Conservation (phyloP, 345 rosid genomes). For the Aquilaria sinensis region DNA sequence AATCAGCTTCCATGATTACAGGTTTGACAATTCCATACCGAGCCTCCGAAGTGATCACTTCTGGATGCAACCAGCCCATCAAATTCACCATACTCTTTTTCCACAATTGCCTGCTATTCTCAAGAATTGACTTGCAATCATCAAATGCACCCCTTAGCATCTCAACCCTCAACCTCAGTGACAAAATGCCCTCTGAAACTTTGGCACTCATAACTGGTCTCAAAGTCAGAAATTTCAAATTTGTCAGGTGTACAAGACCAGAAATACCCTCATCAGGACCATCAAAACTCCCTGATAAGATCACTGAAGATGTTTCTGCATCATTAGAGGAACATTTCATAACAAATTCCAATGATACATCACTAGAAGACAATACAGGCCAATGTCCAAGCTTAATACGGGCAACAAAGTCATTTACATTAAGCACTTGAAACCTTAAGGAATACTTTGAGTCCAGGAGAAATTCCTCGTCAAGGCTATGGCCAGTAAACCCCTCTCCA, state of each 20-base stretch:
- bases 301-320: constrained; percentile 27
- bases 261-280: constrained; percentile 82
- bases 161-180: constrained; percentile 74
- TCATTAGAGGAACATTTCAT: constrained; percentile 28
- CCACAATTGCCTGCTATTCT: constrained; percentile 67
- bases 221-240: constrained; percentile 56
- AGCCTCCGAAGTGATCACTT: constrained; percentile 76
- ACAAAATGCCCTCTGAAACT: constrained; percentile 30
- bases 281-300: constrained; percentile 72
- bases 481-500: constrained; percentile 33
- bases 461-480: constrained; percentile 28
- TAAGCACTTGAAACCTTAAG: constrained; percentile 56
- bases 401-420: constrained; percentile 38
- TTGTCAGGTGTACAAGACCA: constrained; percentile 73
- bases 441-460: constrained; percentile 36
- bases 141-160: constrained; percentile 62
- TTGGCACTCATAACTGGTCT: constrained; percentile 42
- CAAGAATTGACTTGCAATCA: constrained; percentile 69
- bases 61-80: constrained; percentile 93
- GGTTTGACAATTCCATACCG: constrained; percentile 43
- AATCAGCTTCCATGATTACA: constrained; percentile 24
- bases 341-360: constrained; percentile 54
- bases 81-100: constrained; percentile 84
- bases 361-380: constrained; percentile 63
- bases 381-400: constrained; percentile 88